Percentiles rank a stretch among this genome's conserved stretches.
Evolutionary conservation across 1,139 yeast species (phyloP).

Genomic region (Yamadazyma songkhlaensis): DNA sequence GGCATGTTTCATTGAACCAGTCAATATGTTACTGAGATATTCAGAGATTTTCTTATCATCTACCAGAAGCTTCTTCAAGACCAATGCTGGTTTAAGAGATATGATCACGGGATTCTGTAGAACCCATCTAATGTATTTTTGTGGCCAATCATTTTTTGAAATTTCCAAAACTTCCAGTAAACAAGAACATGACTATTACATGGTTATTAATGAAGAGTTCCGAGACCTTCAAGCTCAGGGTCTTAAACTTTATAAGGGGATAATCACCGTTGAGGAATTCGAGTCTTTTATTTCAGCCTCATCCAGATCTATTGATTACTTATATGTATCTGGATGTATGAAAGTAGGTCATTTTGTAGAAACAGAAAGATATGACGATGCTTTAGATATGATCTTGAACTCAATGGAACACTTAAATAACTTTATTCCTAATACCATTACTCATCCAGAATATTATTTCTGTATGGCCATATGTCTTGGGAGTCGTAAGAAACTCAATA

Average conservation of each 20-base stretch:
- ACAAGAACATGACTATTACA: conserved; percentile 11
- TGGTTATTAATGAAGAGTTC: conserved; percentile 5
- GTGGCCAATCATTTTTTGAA: conserved; percentile 16
- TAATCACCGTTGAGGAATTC: conserved; percentile 16
- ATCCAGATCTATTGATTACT: conserved; percentile 7
- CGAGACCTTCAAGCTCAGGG: conserved; percentile 10
- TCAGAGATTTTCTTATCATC: conserved; percentile 24
- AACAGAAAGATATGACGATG: no score
- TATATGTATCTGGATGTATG: conserved; percentile 7
- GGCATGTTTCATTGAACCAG: conserved; percentile 46
- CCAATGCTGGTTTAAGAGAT: conserved; percentile 11
- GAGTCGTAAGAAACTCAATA: no score
- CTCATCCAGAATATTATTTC: no score
- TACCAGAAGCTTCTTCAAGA: conserved; percentile 15
- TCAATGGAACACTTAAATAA: no score
- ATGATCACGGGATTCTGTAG: conserved; percentile 17
- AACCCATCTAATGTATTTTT: conserved; percentile 16
- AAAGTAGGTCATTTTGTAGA: conserved; percentile 3
- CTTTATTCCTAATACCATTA: no score
- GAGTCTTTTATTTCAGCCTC: conserved; percentile 6
- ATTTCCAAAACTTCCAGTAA: conserved; percentile 1
- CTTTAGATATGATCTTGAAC: no score
- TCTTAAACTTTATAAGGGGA: conserved; percentile 17
- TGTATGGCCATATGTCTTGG: no score
- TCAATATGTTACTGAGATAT: conserved; percentile 32